Conservation (phyloP, 83 land plant species). For the Thuja plicata region DNA sequence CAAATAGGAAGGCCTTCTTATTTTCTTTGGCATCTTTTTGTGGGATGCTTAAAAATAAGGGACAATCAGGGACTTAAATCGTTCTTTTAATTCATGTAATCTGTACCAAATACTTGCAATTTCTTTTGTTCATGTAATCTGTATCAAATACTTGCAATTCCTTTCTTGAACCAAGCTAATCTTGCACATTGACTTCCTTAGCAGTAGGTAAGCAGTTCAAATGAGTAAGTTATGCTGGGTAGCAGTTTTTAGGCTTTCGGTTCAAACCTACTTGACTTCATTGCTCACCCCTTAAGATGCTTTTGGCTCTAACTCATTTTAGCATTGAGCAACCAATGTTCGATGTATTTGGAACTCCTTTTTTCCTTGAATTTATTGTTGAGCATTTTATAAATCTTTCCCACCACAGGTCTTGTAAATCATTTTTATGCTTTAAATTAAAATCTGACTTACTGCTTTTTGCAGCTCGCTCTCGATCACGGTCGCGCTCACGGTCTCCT, state of each 20-base stretch:
- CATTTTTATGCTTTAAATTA: not conserved
- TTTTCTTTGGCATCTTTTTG: not conserved
- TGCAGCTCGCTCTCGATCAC: conserved; percentile 15
- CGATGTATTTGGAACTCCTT: not conserved
- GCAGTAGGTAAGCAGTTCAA: not conserved
- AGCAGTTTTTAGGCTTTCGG: not conserved
- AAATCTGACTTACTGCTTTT: not conserved
- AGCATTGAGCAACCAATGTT: not conserved
- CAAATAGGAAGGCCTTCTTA: not conserved
- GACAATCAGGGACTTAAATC: not conserved
- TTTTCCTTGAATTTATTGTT: not conserved
- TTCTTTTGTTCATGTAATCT: no score
- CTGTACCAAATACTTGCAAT: not conserved
- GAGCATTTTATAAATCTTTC: not conserved
- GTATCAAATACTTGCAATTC: not conserved
- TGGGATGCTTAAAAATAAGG: not conserved
- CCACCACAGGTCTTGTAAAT: not conserved
- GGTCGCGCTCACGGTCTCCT: conserved; percentile 13
- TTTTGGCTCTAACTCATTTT: not conserved
- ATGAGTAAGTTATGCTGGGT: no score
- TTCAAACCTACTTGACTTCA: not conserved
- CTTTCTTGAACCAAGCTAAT: no score
- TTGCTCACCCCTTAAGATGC: not conserved
- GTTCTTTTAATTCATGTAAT: not conserved
- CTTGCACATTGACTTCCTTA: no score